Conservation (phyloP, 2,329 filamentous ascomycete species). For the Metarhizium rileyi region DNA sequence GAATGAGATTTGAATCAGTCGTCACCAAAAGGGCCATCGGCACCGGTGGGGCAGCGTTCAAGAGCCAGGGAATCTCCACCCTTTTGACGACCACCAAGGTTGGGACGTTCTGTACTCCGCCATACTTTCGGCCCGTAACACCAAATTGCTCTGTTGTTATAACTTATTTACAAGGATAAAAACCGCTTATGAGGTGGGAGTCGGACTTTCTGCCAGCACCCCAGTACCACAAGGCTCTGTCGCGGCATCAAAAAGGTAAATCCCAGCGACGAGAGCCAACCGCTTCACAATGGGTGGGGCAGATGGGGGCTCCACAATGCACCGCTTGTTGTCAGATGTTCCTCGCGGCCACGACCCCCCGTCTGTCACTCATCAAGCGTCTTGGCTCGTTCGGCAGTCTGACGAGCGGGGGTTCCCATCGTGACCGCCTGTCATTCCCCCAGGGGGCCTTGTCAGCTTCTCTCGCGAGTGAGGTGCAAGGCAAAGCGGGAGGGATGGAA, state of each 20-base stretch:
- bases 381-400: not conserved
- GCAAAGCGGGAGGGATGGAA: not conserved
- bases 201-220: conserved; percentile 2
- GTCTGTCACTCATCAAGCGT: not conserved
- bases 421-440: not conserved
- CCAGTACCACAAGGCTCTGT: not conserved
- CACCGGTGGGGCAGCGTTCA: not conserved
- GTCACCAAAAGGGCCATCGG: not conserved
- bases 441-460: not conserved
- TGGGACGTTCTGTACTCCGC: not conserved
- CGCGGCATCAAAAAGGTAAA: not conserved
- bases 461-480: not conserved
- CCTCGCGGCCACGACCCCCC: not conserved
- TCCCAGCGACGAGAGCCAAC: not conserved
- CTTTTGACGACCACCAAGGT: not conserved
- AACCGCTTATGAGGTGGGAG: not conserved
- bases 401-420: not conserved
- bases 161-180: too few species aligned
- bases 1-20: not conserved
- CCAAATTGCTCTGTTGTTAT: too few species aligned
- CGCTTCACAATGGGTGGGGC: not conserved
- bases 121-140: too few species aligned
- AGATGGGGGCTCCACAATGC: not conserved
- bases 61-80: not conserved
- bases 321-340: not conserved